phyloP scores from a whole-genome alignment of 2,329 filamentous ascomycete species.

The Talaromyces sp. region DNA sequence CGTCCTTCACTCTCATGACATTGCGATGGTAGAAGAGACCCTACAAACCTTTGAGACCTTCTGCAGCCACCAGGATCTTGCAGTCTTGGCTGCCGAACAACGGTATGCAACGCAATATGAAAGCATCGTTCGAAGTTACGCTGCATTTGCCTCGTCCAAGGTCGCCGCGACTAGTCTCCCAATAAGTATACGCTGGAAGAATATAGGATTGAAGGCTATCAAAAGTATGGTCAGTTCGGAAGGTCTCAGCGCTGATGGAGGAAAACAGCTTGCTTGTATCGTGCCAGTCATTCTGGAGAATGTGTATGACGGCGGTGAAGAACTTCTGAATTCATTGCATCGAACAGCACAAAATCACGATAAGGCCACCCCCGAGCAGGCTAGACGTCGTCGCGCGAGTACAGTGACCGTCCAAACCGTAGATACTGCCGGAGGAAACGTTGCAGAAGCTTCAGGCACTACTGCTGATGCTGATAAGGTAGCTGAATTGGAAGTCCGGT shows the following conservation, averaged over 20 bases:
- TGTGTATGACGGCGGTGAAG: slow-evolving; percentile 62
- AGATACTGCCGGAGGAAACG: slow-evolving; percentile 66
- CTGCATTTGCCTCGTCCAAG: slow-evolving; percentile 69
- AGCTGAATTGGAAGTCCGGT: slow-evolving; percentile 82
- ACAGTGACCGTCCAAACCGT: slow-evolving; percentile 71
- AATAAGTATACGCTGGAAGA: slow-evolving; percentile 74
- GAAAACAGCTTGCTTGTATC: slow-evolving; percentile 71
- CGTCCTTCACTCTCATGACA: slow-evolving; percentile 79
- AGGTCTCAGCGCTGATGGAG: slow-evolving; percentile 69
- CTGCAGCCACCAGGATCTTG: slow-evolving; percentile 82
- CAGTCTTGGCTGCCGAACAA: slow-evolving; percentile 79
- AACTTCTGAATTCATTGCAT: slow-evolving; percentile 66
- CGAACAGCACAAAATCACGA: slow-evolving; percentile 66
- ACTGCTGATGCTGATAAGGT: slow-evolving; percentile 84
- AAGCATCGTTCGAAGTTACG: slow-evolving; percentile 75
- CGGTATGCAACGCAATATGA: slow-evolving; percentile 79
- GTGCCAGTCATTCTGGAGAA: slow-evolving; percentile 86
- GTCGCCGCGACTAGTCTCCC: slow-evolving; percentile 61
- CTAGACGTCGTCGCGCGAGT: slow-evolving; percentile 68
- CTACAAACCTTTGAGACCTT: slow-evolving; percentile 83
- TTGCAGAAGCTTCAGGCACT: slow-evolving; percentile 65
- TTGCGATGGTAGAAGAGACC: slow-evolving; percentile 89
- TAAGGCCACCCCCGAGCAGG: slow-evolving; percentile 48
- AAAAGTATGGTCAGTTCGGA: slow-evolving; percentile 78
- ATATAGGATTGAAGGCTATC: slow-evolving; percentile 71